Evolutionary conservation across 1,284 basidiomycete genomes (phyloP).

Genomic region (Cutaneotrichosporon daszewskae): DNA sequence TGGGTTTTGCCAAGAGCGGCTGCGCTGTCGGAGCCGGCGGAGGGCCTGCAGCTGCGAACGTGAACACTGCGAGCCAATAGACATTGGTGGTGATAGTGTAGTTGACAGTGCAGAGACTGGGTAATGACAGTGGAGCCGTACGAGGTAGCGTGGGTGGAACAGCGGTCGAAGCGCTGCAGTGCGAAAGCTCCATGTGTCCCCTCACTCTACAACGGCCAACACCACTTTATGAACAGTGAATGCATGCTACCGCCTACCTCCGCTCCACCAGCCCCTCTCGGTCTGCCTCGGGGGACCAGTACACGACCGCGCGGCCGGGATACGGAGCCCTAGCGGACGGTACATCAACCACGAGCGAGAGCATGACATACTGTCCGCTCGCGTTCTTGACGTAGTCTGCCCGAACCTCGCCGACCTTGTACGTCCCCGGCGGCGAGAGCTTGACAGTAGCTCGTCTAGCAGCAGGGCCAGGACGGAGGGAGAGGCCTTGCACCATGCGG

Average conservation of each 20-base stretch:
- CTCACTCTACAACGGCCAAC: no score
- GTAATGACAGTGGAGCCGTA: no score
- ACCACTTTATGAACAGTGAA: no score
- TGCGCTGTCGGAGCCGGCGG: no score
- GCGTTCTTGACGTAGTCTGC: slow-evolving; percentile 48
- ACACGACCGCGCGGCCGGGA: slow-evolving; percentile 41
- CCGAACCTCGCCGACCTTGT: slow-evolving; percentile 43
- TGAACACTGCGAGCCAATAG: no score
- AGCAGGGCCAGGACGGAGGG: slow-evolving; percentile 3
- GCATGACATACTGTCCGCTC: slow-evolving; percentile 35
- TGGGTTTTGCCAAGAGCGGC: no score
- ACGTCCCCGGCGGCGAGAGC: slow-evolving; percentile 42
- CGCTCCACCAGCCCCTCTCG: slow-evolving; percentile 36
- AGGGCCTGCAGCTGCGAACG: no score
- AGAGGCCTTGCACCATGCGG: slow-evolving; percentile 1
- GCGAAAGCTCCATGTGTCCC: no score
- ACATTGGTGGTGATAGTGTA: no score
- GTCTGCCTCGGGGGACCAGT: slow-evolving; percentile 40
- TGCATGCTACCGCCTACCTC: slow-evolving; percentile 1
- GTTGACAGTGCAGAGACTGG: no score
- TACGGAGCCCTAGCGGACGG: slow-evolving; percentile 34
- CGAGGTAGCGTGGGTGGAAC: no score
- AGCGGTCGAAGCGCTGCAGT: no score
- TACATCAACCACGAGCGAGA: slow-evolving; percentile 43
- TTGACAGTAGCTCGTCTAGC: slow-evolving; percentile 4